These are phyloP conservation scores for Pseudozyma flocculosa DNA, from an alignment of 1,284 basidiomycete species.

Conservation along the genomic window DNA sequence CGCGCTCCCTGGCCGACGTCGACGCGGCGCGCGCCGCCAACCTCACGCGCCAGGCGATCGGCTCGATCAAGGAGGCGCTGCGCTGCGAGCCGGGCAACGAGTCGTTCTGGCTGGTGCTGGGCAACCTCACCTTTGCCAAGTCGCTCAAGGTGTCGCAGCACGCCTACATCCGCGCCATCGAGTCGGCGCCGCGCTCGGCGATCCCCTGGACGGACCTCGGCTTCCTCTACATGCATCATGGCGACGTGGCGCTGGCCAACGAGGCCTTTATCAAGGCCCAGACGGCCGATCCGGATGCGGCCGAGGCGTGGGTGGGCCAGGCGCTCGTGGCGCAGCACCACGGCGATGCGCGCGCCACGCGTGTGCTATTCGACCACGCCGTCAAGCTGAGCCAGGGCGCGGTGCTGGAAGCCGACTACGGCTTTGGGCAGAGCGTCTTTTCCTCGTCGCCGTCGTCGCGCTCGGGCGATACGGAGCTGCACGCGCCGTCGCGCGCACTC, in stretches of 20 bases:
- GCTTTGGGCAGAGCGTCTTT: constrained; percentile 70
- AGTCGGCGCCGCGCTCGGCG: constrained; percentile 69
- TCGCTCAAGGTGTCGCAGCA: constrained; percentile 80
- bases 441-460: constrained; percentile 55
- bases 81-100: constrained; percentile 74
- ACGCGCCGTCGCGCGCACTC: constrained; percentile 71
- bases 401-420: constrained; percentile 78
- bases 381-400: constrained; percentile 69
- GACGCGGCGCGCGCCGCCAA: constrained; percentile 51
- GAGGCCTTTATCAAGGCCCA: constrained; percentile 85
- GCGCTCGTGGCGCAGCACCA: constrained; percentile 75
- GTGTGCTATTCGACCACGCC: constrained; percentile 78
- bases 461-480: constrained; percentile 62
- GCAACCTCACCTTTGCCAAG: constrained; percentile 70
- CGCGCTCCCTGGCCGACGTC: constrained; percentile 60
- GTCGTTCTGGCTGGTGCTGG: constrained; percentile 78
- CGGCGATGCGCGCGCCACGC: constrained; percentile 68
- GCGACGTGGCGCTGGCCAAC: constrained; percentile 80
- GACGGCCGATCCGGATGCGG: constrained; percentile 85
- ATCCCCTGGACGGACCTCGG: constrained; percentile 86
- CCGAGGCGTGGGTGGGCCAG: constrained; percentile 90
- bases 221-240: constrained; percentile 79
- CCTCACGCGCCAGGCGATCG: constrained; percentile 66
- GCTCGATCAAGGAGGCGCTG: constrained; percentile 73
- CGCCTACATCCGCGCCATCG: constrained; percentile 84